These are phyloP conservation scores for Ceratocystis cacaofunesta DNA, from an alignment of 2,329 filamentous ascomycete species.

Conservation along the genomic window DNA sequence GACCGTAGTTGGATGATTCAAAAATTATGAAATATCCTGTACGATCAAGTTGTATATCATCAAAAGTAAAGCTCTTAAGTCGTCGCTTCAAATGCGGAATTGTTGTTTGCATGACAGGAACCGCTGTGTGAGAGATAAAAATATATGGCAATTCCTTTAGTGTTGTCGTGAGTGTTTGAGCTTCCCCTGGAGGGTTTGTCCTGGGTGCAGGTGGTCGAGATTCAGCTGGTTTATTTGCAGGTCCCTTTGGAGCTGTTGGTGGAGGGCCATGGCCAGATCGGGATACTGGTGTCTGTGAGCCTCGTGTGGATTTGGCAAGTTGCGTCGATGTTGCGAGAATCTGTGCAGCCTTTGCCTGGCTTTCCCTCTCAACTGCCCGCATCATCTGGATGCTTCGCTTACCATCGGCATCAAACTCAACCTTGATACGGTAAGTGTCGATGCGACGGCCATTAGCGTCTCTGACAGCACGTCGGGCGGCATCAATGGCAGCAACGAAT, in stretches of 20 bases:
- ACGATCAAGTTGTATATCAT: constrained; percentile 68
- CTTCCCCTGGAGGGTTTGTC: constrained; percentile 42
- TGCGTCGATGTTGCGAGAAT: constrained; percentile 16
- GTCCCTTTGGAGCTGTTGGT: constrained; percentile 75
- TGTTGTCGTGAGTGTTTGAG: constrained; percentile 51
- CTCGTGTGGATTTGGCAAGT: constrained; percentile 17
- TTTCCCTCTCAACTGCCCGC: constrained; percentile 55
- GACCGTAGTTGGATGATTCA: constrained; percentile 58
- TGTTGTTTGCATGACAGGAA: constrained; percentile 74
- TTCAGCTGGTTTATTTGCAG: constrained; percentile 44
- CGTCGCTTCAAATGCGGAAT: constrained; percentile 82
- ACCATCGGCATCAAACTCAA: constrained; percentile 82
- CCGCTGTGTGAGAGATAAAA: constrained; percentile 72
- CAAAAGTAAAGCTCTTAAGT: constrained; percentile 66
- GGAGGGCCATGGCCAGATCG: constrained; percentile 44
- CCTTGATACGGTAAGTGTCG: constrained; percentile 59
- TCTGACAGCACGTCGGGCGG: constrained; percentile 66
- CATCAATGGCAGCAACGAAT: constrained; percentile 55
- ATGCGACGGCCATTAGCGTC: constrained; percentile 67
- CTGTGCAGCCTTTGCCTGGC: constrained; percentile 37
- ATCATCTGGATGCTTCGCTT: constrained; percentile 66
- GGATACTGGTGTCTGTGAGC: constrained; percentile 19
- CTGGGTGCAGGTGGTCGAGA: constrained; percentile 46
- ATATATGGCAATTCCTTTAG: constrained; percentile 75
- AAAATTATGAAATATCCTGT: constrained; percentile 91